Conservation (phyloP, 108 stramenopile genomes). For the Conticribra guillardii region DNA sequence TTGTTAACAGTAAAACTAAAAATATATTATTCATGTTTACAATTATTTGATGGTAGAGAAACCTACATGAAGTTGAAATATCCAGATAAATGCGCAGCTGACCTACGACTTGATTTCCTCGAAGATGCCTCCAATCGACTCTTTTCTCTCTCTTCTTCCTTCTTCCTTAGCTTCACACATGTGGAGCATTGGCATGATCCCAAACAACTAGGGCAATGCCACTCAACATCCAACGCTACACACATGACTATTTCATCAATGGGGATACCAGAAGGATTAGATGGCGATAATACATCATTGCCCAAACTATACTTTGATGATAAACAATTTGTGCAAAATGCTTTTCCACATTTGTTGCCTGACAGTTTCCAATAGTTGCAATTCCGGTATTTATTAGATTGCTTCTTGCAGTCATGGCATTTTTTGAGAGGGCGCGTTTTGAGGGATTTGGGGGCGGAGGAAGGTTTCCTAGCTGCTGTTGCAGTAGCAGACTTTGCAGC, state of each 20-base stretch:
- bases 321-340: constrained; percentile 31
- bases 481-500: neutral
- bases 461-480: neutral
- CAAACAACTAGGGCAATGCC: constrained; percentile 48
- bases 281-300: constrained; percentile 9
- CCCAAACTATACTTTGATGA: constrained; percentile 31
- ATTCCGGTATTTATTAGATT: constrained; percentile 13
- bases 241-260: constrained; percentile 22
- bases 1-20: too few relatives aligned
- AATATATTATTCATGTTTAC: too few relatives aligned
- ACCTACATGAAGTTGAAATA: neutral
- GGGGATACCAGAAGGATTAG: constrained; percentile 13
- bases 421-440: constrained; percentile 12
- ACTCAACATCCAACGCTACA: constrained; percentile 16
- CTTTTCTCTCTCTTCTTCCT: constrained; percentile 36
- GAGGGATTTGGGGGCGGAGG: neutral
- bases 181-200: constrained; percentile 20
- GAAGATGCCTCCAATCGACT: constrained; percentile 6
- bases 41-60: too few relatives aligned
- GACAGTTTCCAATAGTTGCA: constrained; percentile 42
- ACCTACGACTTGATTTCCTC: constrained; percentile 17
- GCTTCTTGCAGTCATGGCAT: constrained; percentile 45
- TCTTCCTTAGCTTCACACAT: constrained; percentile 32
- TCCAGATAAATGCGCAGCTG: neutral
- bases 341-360: constrained; percentile 34